phyloP scores from a whole-genome alignment of 139 green algal species.

The Dunaliella primolecta region DNA sequence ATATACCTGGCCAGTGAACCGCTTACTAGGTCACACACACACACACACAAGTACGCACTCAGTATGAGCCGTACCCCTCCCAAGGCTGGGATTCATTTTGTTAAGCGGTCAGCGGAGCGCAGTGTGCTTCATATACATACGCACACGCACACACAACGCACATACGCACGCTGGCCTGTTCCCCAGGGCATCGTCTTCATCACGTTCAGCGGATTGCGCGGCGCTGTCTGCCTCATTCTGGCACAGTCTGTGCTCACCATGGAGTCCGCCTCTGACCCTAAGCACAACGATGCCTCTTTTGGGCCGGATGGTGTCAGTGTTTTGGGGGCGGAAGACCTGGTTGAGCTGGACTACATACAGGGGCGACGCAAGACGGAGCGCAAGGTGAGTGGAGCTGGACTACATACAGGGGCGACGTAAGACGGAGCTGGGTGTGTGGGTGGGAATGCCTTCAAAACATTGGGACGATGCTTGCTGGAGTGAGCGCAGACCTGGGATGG shows the following conservation, averaged over 20 bases:
- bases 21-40: too few species aligned
- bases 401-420: not conserved
- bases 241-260: conserved; percentile 27
- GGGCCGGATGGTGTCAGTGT: not conserved
- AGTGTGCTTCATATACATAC: too few species aligned
- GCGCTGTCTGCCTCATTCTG: conserved; percentile 40
- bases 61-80: too few species aligned
- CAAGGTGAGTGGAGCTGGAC: not conserved
- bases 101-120: too few species aligned
- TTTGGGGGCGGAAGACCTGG: not conserved
- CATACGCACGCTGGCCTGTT: too few species aligned
- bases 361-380: not conserved
- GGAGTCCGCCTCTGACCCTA: not conserved
- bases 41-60: too few species aligned
- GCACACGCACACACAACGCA: too few species aligned
- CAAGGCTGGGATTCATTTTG: too few species aligned
- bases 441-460: not conserved
- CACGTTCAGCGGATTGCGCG: conserved; percentile 61
- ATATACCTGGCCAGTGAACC: too few species aligned
- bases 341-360: not conserved
- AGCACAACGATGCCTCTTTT: not conserved
- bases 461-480: not conserved
- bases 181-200: conserved; percentile 63
- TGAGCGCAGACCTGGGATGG: not conserved
- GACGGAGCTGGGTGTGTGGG: not conserved